Evolutionary conservation across 78 protist genomes (phyloP), one percentile per base, ranked within the genome.

Genomic region (Carpediemonas membranifera): DNA sequence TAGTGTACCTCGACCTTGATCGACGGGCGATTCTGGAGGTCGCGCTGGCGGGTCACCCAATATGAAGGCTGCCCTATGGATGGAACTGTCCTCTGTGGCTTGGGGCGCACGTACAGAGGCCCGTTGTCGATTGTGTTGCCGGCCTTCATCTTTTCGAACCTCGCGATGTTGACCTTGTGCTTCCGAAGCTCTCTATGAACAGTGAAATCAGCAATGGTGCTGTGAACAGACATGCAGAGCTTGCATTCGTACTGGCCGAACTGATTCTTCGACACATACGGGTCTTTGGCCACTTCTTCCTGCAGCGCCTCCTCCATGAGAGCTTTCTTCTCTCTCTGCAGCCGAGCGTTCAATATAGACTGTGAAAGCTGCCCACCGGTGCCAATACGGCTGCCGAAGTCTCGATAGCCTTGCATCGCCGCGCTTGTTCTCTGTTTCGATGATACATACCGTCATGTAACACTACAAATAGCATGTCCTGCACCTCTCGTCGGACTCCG

Each of bases 201-300:
- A 41, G 90, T 70, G 73, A 90, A 92, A 68, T 72, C 77, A 7
- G 95, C 98, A 43, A 93, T 95, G 68, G 88, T 94, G 16, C 61
- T 81, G 77, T 96, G 99, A 34, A 89, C 79, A 3, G 99, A 94
- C 27, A 93, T 64, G 79, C 99, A 96, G 19, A 96, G 87, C 71
- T 76, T 87, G 86, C 99, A 96, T 80, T 96, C 98, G 77, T 85
- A 93, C 24, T 80, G 66, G 21, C 97, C 97, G n/a, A 88, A 44
- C 65, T 92, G 88, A 47, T 88, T 88, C 7, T 53, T 11, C 82
- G 77, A 60, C 52, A 87, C 76, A 59, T 81, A 86, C 1, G 89
- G 90, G 50, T 88, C 84, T 37, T 81, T 3, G 5, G 14, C 43
- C 19, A 58, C 16, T 16, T 61, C 31, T n/a, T 61, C n/a, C 31